Percentiles rank a stretch among this genome's conserved stretches.
phyloP scores from a whole-genome alignment of 805 yeast species.

The Wickerhamiella occidentalis region DNA sequence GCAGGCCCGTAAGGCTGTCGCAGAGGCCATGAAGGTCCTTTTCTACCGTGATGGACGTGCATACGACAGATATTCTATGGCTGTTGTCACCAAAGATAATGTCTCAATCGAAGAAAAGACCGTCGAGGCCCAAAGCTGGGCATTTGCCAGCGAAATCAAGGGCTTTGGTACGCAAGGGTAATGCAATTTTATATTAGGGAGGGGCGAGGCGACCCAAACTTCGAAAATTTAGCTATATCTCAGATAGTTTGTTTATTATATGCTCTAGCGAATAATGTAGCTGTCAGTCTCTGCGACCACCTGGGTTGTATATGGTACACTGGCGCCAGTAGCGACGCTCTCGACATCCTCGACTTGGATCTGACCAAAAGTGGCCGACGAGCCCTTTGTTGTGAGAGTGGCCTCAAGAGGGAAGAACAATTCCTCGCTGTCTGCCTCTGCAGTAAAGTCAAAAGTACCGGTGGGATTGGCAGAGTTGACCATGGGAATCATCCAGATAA shows the following conservation, averaged over 20 bases:
- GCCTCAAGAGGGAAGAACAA: conserved; percentile 80
- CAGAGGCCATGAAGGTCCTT: conserved; percentile 84
- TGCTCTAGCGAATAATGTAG: conserved; percentile 18
- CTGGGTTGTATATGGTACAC: conserved; percentile 16
- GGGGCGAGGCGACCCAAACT: too few species aligned
- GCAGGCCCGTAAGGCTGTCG: conserved; percentile 64
- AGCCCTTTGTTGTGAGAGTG: conserved; percentile 38
- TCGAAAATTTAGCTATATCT: neutral
- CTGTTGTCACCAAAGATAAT: conserved; percentile 55
- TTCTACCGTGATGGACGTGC: conserved; percentile 96
- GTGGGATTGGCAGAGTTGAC: conserved; percentile 34
- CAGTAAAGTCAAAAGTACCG: conserved; percentile 70
- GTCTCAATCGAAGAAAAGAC: conserved; percentile 34
- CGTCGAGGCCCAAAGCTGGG: conserved; percentile 25
- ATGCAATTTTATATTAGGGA: too few species aligned
- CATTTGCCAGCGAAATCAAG: conserved; percentile 71
- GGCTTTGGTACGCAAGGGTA: conserved; percentile 56
- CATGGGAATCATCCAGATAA: conserved; percentile 47
- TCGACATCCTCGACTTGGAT: conserved; percentile 53
- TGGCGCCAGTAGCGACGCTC: conserved; percentile 31
- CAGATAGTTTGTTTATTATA: neutral
- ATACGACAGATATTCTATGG: conserved; percentile 69
- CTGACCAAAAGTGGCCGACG: conserved; percentile 41
- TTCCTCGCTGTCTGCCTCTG: conserved; percentile 68
- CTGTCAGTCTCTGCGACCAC: conserved; percentile 18